Base-by-base conservation (phyloP, 352 stramenopile genomes). In the Globisporangium rhizosaccharum region DNA sequence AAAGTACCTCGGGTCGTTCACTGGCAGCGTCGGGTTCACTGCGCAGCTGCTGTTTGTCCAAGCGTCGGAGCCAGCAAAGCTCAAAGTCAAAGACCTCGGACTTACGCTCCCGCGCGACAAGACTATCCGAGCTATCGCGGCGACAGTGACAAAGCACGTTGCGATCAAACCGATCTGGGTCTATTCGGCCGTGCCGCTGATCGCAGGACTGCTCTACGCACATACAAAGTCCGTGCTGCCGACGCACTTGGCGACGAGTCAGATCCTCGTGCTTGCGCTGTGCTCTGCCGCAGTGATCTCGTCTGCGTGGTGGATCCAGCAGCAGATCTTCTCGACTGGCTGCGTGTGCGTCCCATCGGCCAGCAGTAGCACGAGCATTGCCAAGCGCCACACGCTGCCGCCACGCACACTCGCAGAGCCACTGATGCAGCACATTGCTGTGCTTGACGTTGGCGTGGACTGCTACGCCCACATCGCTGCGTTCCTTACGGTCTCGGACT, bases 11-110 rank as follows among this genome's bases (percentile, higher is more conserved):
- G 76, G 76, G 1, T 79, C 73, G 2, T 75, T 82, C 36, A 84
- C 73, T 0, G 76, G 73, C 0, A 68, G 60, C n/a, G 63, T 86
- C 14, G 76, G 76, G 0, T 72, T 86, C 18, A 59, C 74, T 0
- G 74, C 76, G 0, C 73, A 84, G 42, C 48, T 84, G 1, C 58
- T 86, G 0, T 70, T 84, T 23, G 70, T 84, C 3, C 71, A 75
- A 23, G 74, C 74, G 11, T 65, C 67, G 0, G 71, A 71, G 25
- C 45, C 52, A 11, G 53, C 59, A 2, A 26, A 33, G 7, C 64
- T 51, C 18, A 57, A 59, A 20, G 50, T 23, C 1, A 46, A 37
- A 2, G 12, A 45, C 0, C 14, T 53, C 18, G 41, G 42, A 14
- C 10, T 49, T 6, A 10, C 37, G 41, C 30, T 41, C 9, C 28